Conservation (phyloP, 495 filamentous ascomycete genomes). For the Aspergillus sclerotiicarbonarius region DNA sequence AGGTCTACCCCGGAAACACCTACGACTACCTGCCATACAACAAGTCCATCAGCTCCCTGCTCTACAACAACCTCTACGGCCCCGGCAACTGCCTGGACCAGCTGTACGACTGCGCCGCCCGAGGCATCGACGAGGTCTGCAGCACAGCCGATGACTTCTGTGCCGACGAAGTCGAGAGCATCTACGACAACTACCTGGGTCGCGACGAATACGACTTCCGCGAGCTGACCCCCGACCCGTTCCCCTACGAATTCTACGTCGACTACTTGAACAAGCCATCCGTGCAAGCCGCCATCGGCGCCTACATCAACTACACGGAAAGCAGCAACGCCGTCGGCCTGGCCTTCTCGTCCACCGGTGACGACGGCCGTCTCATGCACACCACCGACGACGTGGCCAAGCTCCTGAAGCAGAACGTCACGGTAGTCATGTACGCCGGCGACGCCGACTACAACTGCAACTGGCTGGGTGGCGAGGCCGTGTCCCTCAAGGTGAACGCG, state of each 20-base stretch:
- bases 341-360: slow-evolving; percentile 55
- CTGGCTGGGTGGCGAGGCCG: slow-evolving; percentile 55
- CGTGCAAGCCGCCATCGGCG: slow-evolving; percentile 59
- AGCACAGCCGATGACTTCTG: slow-evolving; percentile 53
- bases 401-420: slow-evolving; percentile 51
- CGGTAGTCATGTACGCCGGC: slow-evolving; percentile 55
- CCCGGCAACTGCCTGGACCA: slow-evolving; percentile 59
- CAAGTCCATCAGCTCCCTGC: slow-evolving; percentile 39
- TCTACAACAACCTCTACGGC: slow-evolving; percentile 63
- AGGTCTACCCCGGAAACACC: slow-evolving; percentile 51
- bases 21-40: slow-evolving; percentile 58
- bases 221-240: slow-evolving; percentile 55
- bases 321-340: slow-evolving; percentile 42
- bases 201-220: slow-evolving; percentile 64
- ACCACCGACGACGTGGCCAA: slow-evolving; percentile 50
- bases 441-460: slow-evolving; percentile 67
- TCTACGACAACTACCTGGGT: slow-evolving; percentile 50
- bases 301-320: slow-evolving; percentile 55
- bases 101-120: slow-evolving; percentile 47
- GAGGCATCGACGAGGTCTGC: slow-evolving; percentile 48
- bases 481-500: slow-evolving; percentile 44
- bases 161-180: slow-evolving; percentile 48
- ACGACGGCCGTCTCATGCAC: slow-evolving; percentile 51
- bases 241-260: slow-evolving; percentile 57
- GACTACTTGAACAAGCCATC: slow-evolving; percentile 57